These are phyloP conservation scores for Coleophoma cylindrospora DNA, from an alignment of 2,329 filamentous ascomycete genomes.

Conservation along the genomic window DNA sequence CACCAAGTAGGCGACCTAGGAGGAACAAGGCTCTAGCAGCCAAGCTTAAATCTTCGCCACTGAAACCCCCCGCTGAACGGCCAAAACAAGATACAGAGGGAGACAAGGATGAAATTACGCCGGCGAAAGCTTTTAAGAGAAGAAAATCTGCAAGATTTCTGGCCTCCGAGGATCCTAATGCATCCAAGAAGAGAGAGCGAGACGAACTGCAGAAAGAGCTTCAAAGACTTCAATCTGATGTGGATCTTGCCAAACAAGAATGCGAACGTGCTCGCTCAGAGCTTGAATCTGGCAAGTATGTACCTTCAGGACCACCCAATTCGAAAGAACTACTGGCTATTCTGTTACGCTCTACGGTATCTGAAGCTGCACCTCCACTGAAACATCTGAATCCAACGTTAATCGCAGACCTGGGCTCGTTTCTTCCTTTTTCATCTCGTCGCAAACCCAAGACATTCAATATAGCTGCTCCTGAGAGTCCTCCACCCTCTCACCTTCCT, in stretches of 20 bases:
- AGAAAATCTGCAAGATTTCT: conserved; percentile 23
- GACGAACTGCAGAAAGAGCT: conserved; percentile 52
- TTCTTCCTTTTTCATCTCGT: conserved; percentile 24
- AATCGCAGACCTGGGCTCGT: conserved; percentile 22
- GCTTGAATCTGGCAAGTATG: conserved; percentile 29
- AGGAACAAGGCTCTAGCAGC: conserved; percentile 27
- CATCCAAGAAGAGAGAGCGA: conserved; percentile 45
- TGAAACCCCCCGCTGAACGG: conserved; percentile 19
- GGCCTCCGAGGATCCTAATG: conserved; percentile 21
- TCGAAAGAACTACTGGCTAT: conserved; percentile 25
- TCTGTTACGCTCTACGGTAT: conserved; percentile 17
- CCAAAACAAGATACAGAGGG: neutral
- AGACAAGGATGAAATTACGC: conserved; percentile 1
- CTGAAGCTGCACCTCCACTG: conserved; percentile 6
- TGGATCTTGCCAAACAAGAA: conserved; percentile 51
- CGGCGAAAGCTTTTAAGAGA: conserved; percentile 8
- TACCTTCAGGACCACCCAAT: conserved; percentile 37
- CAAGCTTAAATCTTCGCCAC: conserved; percentile 25
- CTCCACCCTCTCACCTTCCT: conserved; percentile 55
- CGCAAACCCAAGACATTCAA: conserved; percentile 17
- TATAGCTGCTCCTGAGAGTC: conserved; percentile 29
- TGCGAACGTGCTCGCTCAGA: conserved; percentile 47
- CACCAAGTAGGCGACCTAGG: conserved; percentile 45
- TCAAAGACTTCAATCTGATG: conserved; percentile 49
- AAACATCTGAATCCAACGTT: conserved; percentile 16